Evolutionary conservation across 2,329 filamentous ascomycete species (phyloP), one percentile per base, ranked within the genome.

Genomic region (Clonostachys chloroleuca): DNA sequence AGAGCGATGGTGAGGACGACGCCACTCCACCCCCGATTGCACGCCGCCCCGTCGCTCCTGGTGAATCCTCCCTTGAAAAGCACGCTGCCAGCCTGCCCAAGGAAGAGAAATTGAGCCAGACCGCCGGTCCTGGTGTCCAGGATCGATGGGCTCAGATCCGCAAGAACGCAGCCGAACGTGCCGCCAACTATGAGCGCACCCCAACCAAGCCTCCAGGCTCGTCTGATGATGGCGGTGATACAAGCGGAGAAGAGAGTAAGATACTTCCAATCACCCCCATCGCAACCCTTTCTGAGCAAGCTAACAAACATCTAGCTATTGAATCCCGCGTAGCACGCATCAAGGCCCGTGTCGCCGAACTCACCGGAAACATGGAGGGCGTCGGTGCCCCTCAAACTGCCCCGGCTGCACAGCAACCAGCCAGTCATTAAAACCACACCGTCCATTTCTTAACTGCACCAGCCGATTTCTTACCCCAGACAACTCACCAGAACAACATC

Each of bases 81-180:
- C 49, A 47, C 44, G 43, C 47, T 13, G 34, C 44, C 24, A 43
- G 46, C 24, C 73, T 76, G 5, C 75, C 78, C 2, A 80, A 52
- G 34, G 57, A 64, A 43, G 65, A 68, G 43, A 60, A 63, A 53
- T 64, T 60, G 51, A 65, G 52, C 49, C 61, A 56, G 45, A 64
- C 51, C 46, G 61, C 64, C 20, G 47, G 63, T 43, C 62, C 63
- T 17, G 59, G 65, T 36, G 65, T 69, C 3, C 66, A 87, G 53
- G 92, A 96, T 62, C 84, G 92, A 47, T 99, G 94, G 94, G 92
- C 92, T 1, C 90, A 95, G 67, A 96, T 97, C 55, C 83, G 92
- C 54, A 92, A 92, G 75, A 96, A 96, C 59, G 94, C 94, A 12
- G 91, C 91, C 5, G 87, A 94, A 51, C 81, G 91, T 50, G 88